Evolutionary conservation across 2,329 filamentous ascomycete species (phyloP), one percentile per base, ranked within the genome.

Genomic region (Stemphylium vesicarium): DNA sequence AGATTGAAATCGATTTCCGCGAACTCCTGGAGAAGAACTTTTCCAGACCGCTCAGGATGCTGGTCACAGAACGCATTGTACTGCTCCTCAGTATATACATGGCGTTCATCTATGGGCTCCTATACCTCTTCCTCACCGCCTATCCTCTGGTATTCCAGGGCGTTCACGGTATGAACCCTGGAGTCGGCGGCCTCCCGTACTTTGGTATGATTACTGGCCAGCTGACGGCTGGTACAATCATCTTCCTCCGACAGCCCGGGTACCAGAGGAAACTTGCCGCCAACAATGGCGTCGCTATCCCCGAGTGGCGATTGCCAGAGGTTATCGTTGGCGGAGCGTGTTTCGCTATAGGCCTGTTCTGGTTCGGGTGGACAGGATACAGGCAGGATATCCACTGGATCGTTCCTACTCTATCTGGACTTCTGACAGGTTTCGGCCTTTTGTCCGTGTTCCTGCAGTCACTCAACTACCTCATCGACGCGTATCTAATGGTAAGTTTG

Each of bases 51-150:
- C 61, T 82, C 13, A 66, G 78, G 11, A 82, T 82, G 75, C 68
- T 82, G 10, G 68, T 81, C 51, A 76, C 75, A 0, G 80, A 81
- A 65, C 80, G 80, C 0, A 82, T 81, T 42, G 79, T 81, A 4
- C 65, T 81, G 16, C 64, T 80, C 1, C 57, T 70, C 3, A 64
- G 59, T 22, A 60, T 65, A 1, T 75, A 69, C 48, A 70, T 69
- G 63, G 70, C 76, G 0, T 77, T 77, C 57, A 75, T 76, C 40
- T 76, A 93, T 68, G 89, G 83, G 2, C 81, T 95, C 0, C 84
- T 96, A 0, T 96, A 96, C 69, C 86, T 95, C 18, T 95, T 94
- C 79, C 80, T 96, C 48, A 93, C 91, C 0, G 89, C 91, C 0
- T 96, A 95, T 64, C 89, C 90, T 0, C 83, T 95, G 39, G 89